Conservation (phyloP, 2,329 filamentous ascomycete genomes). For the Neofusicoccum umdonicola region DNA sequence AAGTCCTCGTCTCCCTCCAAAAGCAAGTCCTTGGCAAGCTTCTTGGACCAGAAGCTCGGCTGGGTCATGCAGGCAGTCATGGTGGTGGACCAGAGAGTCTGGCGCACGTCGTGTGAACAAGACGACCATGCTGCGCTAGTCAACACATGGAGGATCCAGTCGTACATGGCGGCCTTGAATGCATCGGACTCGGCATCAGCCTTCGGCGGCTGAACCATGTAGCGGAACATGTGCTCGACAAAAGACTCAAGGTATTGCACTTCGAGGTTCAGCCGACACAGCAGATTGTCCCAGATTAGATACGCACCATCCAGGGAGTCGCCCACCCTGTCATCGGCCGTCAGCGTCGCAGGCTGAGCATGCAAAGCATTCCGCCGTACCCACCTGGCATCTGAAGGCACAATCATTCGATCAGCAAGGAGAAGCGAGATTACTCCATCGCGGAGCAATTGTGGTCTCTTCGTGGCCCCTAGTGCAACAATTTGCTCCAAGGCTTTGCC, state of each 20-base stretch:
- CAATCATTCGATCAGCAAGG: slow-evolving; percentile 14
- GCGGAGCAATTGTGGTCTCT: neutral
- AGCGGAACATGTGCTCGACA: slow-evolving; percentile 37
- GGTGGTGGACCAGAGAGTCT: neutral
- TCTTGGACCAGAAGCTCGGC: slow-evolving; percentile 37
- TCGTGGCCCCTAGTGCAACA: neutral
- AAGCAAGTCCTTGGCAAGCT: slow-evolving; percentile 35
- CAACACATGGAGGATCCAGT: slow-evolving; percentile 52
- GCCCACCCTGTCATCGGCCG: slow-evolving; percentile 4
- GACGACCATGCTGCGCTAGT: slow-evolving; percentile 36
- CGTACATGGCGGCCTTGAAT: slow-evolving; percentile 26
- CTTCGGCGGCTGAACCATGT: slow-evolving; percentile 28
- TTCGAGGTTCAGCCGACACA: slow-evolving; percentile 34
- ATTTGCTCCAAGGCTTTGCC: neutral
- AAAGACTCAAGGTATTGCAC: slow-evolving; percentile 31
- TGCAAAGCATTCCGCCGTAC: neutral
- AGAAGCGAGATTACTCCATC: slow-evolving; percentile 14
- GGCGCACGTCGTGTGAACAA: slow-evolving; percentile 21
- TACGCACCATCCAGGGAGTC: slow-evolving; percentile 31
- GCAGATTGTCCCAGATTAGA: slow-evolving; percentile 43
- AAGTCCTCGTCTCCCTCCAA: slow-evolving; percentile 24
- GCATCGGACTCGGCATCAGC: slow-evolving; percentile 12
- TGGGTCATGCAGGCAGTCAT: slow-evolving; percentile 29
- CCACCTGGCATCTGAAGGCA: slow-evolving; percentile 11
- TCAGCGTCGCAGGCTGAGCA: slow-evolving; percentile 13